Percentiles rank a stretch among this genome's conserved stretches.
These are phyloP conservation scores for Saccharomycopsis sp. DNA, from an alignment of 805 yeast species.

Conservation along the genomic window DNA sequence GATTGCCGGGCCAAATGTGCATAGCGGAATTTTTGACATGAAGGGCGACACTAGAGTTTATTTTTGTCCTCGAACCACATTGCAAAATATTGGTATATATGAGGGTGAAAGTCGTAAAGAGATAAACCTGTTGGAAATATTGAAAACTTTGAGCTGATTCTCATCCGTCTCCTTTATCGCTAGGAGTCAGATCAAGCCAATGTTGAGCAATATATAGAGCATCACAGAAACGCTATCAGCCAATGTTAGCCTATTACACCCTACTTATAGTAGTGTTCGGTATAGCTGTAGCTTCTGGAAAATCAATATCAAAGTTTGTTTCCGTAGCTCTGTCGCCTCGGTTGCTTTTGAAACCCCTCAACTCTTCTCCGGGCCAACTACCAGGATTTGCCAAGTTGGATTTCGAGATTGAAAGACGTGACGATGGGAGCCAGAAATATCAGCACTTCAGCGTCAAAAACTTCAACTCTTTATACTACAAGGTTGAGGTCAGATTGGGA, in stretches of 20 bases:
- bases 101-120: too few relatives aligned
- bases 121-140: too few relatives aligned
- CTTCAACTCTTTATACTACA: constrained; percentile 7
- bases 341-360: not conserved
- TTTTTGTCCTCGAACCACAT: not conserved
- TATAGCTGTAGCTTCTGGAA: not conserved
- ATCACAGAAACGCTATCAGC: not conserved
- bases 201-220: too few relatives aligned
- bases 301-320: not conserved
- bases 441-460: constrained; percentile 1
- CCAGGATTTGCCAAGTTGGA: not conserved
- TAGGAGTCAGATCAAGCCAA: too few relatives aligned
- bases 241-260: not conserved
- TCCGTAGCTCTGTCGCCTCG: not conserved
- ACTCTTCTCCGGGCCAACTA: not conserved
- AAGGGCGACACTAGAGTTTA: not conserved
- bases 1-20: not conserved
- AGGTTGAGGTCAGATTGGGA: constrained; percentile 42
- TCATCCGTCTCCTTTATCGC: too few relatives aligned
- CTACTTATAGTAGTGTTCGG: not conserved
- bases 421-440: not conserved
- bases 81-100: too few relatives aligned
- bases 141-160: too few relatives aligned
- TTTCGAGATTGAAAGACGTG: not conserved
- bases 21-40: not conserved